Conservation (phyloP, 2,329 filamentous ascomycete species). For the Clonostachys rosea region DNA sequence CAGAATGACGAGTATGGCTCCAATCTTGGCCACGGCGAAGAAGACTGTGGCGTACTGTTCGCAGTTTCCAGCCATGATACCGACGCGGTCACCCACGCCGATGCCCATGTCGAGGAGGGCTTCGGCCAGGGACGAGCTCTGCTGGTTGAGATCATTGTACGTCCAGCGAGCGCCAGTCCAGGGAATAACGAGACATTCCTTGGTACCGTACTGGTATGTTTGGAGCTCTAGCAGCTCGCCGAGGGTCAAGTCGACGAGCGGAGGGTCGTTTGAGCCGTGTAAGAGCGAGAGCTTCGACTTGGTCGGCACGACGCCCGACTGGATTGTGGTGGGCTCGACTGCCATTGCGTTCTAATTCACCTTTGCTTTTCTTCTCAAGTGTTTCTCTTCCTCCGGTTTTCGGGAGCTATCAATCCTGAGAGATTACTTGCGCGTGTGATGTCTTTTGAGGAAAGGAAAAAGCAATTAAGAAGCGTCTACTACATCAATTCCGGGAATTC, state of each 20-base stretch:
- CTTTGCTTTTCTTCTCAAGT: not conserved
- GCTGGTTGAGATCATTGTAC: slow-evolving; percentile 59
- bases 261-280: slow-evolving; percentile 63
- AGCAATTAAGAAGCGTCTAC: not conserved
- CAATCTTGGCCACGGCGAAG: slow-evolving; percentile 65
- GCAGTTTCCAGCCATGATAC: slow-evolving; percentile 74
- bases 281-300: slow-evolving; percentile 52
- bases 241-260: slow-evolving; percentile 66
- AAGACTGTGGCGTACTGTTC: slow-evolving; percentile 77
- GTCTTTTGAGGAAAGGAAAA: not conserved
- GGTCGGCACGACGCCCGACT: slow-evolving; percentile 15
- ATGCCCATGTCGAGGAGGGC: slow-evolving; percentile 65
- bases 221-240: slow-evolving; percentile 70
- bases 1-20: slow-evolving; percentile 68
- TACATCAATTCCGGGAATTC: not conserved
- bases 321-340: slow-evolving; percentile 16
- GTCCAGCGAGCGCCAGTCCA: slow-evolving; percentile 76
- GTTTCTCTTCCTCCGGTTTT: too few species aligned
- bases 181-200: slow-evolving; percentile 68
- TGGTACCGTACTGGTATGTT: slow-evolving; percentile 57
- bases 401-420: too few species aligned
- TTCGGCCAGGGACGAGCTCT: slow-evolving; percentile 57
- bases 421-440: too few species aligned
- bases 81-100: slow-evolving; percentile 63
- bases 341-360: slow-evolving; percentile 14